A percentile compares a stretch with the other conserved stretches of the same genome.
phyloP scores from a whole-genome alignment of 2,329 filamentous ascomycete genomes.

The Talaromyces funiculosus region DNA sequence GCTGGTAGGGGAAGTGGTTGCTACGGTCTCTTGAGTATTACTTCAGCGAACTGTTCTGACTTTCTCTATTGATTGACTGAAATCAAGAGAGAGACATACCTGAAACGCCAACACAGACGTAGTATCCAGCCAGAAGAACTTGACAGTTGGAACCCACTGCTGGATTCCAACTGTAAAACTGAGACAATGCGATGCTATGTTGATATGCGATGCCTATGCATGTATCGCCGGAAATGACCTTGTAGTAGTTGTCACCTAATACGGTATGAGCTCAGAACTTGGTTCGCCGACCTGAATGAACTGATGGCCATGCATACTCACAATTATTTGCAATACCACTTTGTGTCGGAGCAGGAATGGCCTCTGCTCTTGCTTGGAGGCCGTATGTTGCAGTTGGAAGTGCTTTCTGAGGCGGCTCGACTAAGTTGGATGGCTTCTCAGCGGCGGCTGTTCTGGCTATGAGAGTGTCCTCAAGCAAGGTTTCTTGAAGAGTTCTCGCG shows the following conservation, averaged over 20 bases:
- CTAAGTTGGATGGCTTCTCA: conserved; percentile 5
- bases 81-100: not conserved
- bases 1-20: not conserved
- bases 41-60: not conserved
- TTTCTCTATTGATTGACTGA: not conserved
- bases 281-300: not conserved
- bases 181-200: conserved; percentile 7
- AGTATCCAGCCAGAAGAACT: conserved; percentile 21
- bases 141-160: conserved; percentile 19
- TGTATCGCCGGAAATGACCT: conserved; percentile 15
- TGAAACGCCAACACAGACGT: conserved; percentile 20
- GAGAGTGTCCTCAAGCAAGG: not conserved
- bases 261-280: too few relatives aligned
- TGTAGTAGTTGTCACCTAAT: conserved; percentile 15
- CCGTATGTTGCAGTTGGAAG: not conserved
- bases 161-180: not conserved
- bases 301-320: not conserved
- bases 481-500: not conserved
- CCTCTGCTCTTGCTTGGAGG: conserved; percentile 5
- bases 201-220: conserved; percentile 15
- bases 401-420: too few relatives aligned
- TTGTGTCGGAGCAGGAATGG: conserved; percentile 17
- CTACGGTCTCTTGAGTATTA: not conserved
- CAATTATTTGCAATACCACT: conserved; percentile 15
- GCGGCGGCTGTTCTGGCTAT: not conserved